Evolutionary conservation across 1,139 yeast genomes (phyloP).

Genomic region (Saccharomyces hybrid): DNA sequence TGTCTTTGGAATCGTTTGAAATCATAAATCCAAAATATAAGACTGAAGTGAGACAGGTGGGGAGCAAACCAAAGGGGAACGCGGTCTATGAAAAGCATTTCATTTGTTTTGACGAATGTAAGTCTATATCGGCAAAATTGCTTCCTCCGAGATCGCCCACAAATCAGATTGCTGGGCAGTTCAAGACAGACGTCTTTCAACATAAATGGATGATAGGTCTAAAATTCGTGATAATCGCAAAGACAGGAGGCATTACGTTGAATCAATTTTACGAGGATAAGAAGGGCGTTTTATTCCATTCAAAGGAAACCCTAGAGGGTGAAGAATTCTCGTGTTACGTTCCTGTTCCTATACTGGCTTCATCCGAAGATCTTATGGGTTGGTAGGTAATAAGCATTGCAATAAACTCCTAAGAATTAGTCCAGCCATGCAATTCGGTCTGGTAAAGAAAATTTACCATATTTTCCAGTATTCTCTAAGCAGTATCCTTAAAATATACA

Average conservation of each 20-base stretch:
- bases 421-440: not conserved
- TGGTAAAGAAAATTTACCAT: not conserved
- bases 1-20: slow-evolving; percentile 31
- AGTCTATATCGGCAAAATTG: slow-evolving; percentile 26
- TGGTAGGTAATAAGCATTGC: slow-evolving; percentile 20
- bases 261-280: slow-evolving; percentile 28
- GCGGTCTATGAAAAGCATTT: slow-evolving; percentile 28
- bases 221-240: slow-evolving; percentile 28
- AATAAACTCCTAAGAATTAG: not conserved
- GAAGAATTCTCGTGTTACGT: slow-evolving; percentile 33
- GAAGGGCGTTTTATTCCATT: slow-evolving; percentile 29
- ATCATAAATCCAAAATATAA: slow-evolving; percentile 26
- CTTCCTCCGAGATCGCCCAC: slow-evolving; percentile 31
- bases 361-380: slow-evolving; percentile 32
- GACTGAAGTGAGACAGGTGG: slow-evolving; percentile 4
- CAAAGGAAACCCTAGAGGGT: slow-evolving; percentile 32
- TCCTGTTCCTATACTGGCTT: slow-evolving; percentile 32
- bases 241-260: slow-evolving; percentile 11
- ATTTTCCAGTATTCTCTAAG: no score
- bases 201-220: slow-evolving; percentile 32
- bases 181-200: slow-evolving; percentile 34
- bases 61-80: slow-evolving; percentile 16
- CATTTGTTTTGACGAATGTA: slow-evolving; percentile 25
- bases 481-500: not conserved
- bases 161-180: slow-evolving; percentile 31